These are phyloP conservation scores for Talaromyces islandicus DNA, from an alignment of 2,329 filamentous ascomycete genomes.

Conservation along the genomic window DNA sequence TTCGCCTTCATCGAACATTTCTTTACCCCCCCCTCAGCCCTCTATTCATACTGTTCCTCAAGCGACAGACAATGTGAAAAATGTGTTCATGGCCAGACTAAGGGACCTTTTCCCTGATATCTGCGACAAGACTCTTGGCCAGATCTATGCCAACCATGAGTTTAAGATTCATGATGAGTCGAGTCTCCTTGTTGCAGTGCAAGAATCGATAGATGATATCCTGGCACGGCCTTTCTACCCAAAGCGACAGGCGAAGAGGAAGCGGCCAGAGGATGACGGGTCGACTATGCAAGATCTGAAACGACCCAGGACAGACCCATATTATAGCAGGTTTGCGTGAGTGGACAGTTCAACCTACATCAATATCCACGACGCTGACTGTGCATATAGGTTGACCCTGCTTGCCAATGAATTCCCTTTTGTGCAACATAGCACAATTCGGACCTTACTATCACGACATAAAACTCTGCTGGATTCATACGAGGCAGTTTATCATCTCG, in stretches of 20 bases:
- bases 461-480: slow-evolving; percentile 25
- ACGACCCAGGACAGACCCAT: slow-evolving; percentile 13
- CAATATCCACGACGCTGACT: not conserved
- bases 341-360: not conserved
- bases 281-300: slow-evolving; percentile 11
- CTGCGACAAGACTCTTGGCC: slow-evolving; percentile 34
- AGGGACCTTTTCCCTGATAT: slow-evolving; percentile 44
- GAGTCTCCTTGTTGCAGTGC: not conserved
- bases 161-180: not conserved
- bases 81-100: slow-evolving; percentile 20
- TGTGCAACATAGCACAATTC: slow-evolving; percentile 33
- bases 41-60: not conserved
- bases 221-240: slow-evolving; percentile 38
- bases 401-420: slow-evolving; percentile 30
- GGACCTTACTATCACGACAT: slow-evolving; percentile 24
- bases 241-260: slow-evolving; percentile 19
- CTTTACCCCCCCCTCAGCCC: too few species aligned
- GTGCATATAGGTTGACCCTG: slow-evolving; percentile 17
- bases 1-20: not conserved
- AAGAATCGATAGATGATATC: slow-evolving; percentile 38
- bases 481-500: slow-evolving; percentile 18
- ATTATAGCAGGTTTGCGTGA: slow-evolving; percentile 17
- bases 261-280: not conserved
- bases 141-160: slow-evolving; percentile 25
- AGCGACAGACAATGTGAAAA: not conserved